Conservation (phyloP, 1,139 yeast species). For the Saccharomyces hybrid region DNA sequence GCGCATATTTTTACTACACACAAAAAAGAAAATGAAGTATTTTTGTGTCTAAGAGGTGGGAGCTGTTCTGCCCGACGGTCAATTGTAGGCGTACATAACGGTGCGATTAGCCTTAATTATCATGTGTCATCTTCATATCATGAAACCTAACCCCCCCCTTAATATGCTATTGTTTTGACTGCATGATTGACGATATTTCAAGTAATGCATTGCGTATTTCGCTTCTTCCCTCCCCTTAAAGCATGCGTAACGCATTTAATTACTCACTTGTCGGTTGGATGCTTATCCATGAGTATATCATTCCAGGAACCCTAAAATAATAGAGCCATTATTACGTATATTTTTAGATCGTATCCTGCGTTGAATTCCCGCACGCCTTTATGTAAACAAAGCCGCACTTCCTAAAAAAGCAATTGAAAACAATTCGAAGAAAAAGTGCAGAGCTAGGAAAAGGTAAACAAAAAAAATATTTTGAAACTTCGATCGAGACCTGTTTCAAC, state of each 20-base stretch:
- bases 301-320: neutral
- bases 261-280: neutral
- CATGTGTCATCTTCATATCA: too few species aligned
- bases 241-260: neutral
- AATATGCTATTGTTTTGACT: too few species aligned
- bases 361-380: neutral
- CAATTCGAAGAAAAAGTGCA: neutral
- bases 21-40: too few species aligned
- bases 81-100: too few species aligned
- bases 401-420: conserved; percentile 1
- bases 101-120: too few species aligned
- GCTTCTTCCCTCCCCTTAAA: neutral
- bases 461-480: neutral
- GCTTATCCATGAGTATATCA: neutral
- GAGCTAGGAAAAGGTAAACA: neutral
- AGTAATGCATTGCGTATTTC: neutral
- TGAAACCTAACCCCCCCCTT: too few species aligned
- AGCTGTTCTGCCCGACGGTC: too few species aligned
- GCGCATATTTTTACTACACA: too few species aligned
- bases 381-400: conserved; percentile 1
- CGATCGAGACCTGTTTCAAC: neutral
- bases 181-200: too few species aligned
- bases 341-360: neutral
- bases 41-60: too few species aligned
- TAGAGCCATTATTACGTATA: neutral